These are phyloP conservation scores for Pichia inconspicua DNA, from an alignment of 1,139 yeast genomes.

Conservation along the genomic window DNA sequence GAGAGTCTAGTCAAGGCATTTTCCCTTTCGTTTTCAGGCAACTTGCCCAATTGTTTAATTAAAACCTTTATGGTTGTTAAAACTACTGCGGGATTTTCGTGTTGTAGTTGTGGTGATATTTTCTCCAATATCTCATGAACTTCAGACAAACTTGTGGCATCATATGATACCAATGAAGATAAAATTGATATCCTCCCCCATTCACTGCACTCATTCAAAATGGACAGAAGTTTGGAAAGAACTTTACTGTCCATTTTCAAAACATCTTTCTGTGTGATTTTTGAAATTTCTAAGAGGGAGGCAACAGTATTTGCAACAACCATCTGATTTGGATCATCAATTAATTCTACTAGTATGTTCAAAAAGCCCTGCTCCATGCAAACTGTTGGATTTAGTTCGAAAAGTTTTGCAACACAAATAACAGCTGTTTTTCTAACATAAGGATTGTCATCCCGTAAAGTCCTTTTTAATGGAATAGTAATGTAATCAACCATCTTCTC, in stretches of 20 bases:
- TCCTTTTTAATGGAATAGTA: conserved; percentile 80
- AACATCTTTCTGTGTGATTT: conserved; percentile 33
- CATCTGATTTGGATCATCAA: conserved; percentile 90
- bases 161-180: conserved; percentile 70
- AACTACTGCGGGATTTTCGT: conserved; percentile 94
- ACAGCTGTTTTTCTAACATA: conserved; percentile 98
- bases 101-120: conserved; percentile 92
- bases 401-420: conserved; percentile 91
- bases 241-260: conserved; percentile 37
- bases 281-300: conserved; percentile 69
- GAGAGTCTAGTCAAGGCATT: conserved; percentile 62
- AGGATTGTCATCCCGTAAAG: conserved; percentile 88
- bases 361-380: conserved; percentile 86
- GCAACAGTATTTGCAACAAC: conserved; percentile 92
- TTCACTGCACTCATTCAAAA: conserved; percentile 94
- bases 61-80: conserved; percentile 79
- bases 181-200: conserved; percentile 96
- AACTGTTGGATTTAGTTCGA: conserved; percentile 73
- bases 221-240: conserved; percentile 62
- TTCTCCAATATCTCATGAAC: conserved; percentile 85
- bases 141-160: conserved; percentile 48
- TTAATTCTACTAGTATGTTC: conserved; percentile 56
- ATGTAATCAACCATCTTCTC: conserved; percentile 92
- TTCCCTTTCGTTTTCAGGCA: conserved; percentile 38
- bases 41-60: conserved; percentile 57